Evolutionary conservation across 2,329 filamentous ascomycete species (phyloP), one percentile per base, ranked within the genome.

Genomic region (Microsporum canis): DNA sequence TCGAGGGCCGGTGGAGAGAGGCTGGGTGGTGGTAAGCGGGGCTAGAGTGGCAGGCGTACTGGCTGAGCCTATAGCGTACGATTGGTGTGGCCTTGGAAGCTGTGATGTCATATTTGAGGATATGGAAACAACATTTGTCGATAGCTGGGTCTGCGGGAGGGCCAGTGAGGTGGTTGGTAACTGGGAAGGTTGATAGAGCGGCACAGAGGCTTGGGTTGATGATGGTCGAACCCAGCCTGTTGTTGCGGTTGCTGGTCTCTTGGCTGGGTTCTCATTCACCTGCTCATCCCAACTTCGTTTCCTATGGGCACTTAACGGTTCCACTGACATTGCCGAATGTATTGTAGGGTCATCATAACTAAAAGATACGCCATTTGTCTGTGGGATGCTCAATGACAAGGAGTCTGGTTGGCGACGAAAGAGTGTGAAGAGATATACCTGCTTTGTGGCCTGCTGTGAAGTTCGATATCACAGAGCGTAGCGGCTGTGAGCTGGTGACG

Each of bases 101-200:
- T 61, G 62, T 75, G 74, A 4, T 75, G 66, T 60, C 76, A 74
- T 34, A 77, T 75, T 56, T 79, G 70, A 55, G 70, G 66, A 31
- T 39, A 62, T 31, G 14, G 38, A 55, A 55, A 36, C n/a, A 14
- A 55, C n/a, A 34, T 31, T 29, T 6, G 61, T 29, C 29, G 53
- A 34, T 33, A 47, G 41, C 69, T 73, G 64, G 77, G 74, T 4
- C 76, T 77, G 43, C 78, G 77, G 68, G 60, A 65, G 64, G 64
- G 61, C 63, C 61, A 60, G 66, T 61, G 59, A 64, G n/a, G 66
- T 63, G 31, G 65, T 59, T n/a, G 64, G 63, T 2, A 61, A 63
- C 14, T 62, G 64, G 63, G 63, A 62, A 55, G 14, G 27, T 7
- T 31, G 53, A 64, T 64, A 33, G 67, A 63, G 62, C 47, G 63